Evolutionary conservation across 768 basidiomycete genomes (phyloP).

Genomic region (Russula sp.): DNA sequence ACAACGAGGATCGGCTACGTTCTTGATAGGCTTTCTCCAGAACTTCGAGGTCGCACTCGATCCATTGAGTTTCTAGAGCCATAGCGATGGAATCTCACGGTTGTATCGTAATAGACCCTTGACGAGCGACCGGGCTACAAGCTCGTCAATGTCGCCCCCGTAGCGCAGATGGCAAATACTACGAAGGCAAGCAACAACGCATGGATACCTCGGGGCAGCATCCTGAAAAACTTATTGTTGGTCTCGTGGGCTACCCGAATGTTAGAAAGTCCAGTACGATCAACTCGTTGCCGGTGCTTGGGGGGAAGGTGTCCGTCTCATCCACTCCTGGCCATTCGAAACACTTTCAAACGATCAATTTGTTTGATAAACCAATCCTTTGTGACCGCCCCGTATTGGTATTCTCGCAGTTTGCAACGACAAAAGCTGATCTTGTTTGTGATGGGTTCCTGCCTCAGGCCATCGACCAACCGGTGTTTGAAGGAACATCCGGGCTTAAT

Average conservation of each 20-base stretch:
- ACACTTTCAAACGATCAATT: constrained; percentile 95
- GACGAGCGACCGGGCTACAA: constrained; percentile 55
- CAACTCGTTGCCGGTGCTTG: constrained; percentile 72
- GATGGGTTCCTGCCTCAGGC: constrained; percentile 80
- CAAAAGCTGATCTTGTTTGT: constrained; percentile 91
- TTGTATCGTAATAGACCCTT: constrained; percentile 55
- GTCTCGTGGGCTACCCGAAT: constrained; percentile 96
- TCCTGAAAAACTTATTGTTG: constrained; percentile 66
- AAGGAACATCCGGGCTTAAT: constrained; percentile 79
- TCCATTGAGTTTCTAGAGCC: constrained; percentile 64
- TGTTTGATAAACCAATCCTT: constrained; percentile 80
- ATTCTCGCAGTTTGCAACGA: constrained; percentile 97
- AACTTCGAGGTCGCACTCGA: constrained; percentile 52
- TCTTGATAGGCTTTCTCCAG: constrained; percentile 56
- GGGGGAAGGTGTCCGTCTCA: constrained; percentile 96
- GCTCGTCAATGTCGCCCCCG: not conserved
- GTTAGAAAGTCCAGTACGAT: constrained; percentile 98
- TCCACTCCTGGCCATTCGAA: constrained; percentile 98
- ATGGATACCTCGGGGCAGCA: constrained; percentile 51
- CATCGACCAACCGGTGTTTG: constrained; percentile 90
- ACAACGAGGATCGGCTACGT: constrained; percentile 31
- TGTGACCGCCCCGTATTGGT: constrained; percentile 98
- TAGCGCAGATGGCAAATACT: not conserved
- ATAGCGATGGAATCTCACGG: constrained; percentile 44
- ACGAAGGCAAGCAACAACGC: constrained; percentile 22